phyloP scores from a whole-genome alignment of 2,329 filamentous ascomycete species.

The Onygena corvina region DNA sequence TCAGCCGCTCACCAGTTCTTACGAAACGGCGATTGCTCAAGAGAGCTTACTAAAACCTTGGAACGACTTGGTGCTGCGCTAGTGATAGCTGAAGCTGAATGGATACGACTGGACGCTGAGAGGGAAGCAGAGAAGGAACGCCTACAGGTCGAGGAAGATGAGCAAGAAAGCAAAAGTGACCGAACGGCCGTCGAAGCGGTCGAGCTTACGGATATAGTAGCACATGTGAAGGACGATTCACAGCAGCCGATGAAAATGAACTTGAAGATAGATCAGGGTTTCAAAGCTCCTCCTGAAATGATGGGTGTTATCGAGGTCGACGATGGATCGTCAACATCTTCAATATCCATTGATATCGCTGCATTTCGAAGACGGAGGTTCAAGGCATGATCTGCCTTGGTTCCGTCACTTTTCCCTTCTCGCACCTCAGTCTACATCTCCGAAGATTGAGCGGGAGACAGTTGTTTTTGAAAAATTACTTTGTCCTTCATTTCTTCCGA shows the following conservation, averaged over 20 bases:
- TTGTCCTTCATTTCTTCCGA: not conserved
- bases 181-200: slow-evolving; percentile 1
- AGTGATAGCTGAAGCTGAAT: slow-evolving; percentile 48
- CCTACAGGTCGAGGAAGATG: slow-evolving; percentile 12
- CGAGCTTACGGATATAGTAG: slow-evolving; percentile 1
- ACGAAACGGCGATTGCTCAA: slow-evolving; percentile 72
- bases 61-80: slow-evolving; percentile 53
- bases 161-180: slow-evolving; percentile 10
- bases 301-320: slow-evolving; percentile 27
- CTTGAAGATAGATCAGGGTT: slow-evolving; percentile 2
- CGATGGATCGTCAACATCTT: slow-evolving; percentile 25
- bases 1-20: slow-evolving; percentile 78
- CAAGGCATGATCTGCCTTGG: slow-evolving; percentile 4
- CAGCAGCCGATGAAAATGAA: not conserved
- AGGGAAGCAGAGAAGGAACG: slow-evolving; percentile 25
- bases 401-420: too few species aligned
- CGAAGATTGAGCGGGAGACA: too few species aligned
- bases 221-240: not conserved
- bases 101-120: slow-evolving; percentile 45
- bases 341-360: slow-evolving; percentile 27
- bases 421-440: too few species aligned
- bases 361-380: slow-evolving; percentile 25
- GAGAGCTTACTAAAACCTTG: slow-evolving; percentile 60
- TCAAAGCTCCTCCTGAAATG: slow-evolving; percentile 15
- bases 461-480: too few species aligned